phyloP scores from a whole-genome alignment of 306 rosid species.

The Inga laurina region DNA sequence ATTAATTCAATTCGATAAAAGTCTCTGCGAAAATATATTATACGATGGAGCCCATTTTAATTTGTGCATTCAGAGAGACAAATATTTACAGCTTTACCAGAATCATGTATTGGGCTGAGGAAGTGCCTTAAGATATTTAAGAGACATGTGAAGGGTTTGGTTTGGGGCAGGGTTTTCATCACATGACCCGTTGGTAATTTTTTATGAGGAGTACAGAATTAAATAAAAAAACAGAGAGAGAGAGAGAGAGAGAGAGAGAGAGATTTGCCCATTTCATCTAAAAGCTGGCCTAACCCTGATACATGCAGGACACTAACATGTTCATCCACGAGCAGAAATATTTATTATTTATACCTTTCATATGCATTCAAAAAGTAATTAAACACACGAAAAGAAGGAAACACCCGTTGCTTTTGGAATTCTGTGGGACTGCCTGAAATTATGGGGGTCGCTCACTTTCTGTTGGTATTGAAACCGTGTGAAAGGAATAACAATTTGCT shows the following conservation, averaged over 20 bases:
- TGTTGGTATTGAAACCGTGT: constrained; percentile 8
- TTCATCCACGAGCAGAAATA: constrained; percentile 1
- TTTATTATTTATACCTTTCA: background rate
- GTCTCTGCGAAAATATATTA: too few relatives aligned
- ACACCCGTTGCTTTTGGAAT: background rate
- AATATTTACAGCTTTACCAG: background rate
- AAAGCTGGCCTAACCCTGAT: background rate
- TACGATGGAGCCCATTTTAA: too few relatives aligned
- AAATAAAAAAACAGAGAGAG: background rate
- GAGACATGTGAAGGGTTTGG: background rate
- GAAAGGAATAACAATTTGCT: background rate
- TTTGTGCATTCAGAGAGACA: background rate
- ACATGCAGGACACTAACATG: constrained; percentile 13
- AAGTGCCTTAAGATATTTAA: background rate
- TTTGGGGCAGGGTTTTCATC: background rate
- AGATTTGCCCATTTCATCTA: constrained; percentile 4
- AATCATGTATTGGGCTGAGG: background rate
- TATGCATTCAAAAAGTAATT: background rate
- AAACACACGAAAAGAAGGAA: background rate
- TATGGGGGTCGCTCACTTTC: background rate
- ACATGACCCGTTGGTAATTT: background rate
- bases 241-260: background rate
- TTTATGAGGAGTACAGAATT: background rate
- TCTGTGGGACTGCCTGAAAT: constrained; percentile 24
- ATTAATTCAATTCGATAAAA: too few relatives aligned